Evolutionary conservation across 805 yeast genomes (phyloP).

Genomic region (Zygoascus ofunaensis): DNA sequence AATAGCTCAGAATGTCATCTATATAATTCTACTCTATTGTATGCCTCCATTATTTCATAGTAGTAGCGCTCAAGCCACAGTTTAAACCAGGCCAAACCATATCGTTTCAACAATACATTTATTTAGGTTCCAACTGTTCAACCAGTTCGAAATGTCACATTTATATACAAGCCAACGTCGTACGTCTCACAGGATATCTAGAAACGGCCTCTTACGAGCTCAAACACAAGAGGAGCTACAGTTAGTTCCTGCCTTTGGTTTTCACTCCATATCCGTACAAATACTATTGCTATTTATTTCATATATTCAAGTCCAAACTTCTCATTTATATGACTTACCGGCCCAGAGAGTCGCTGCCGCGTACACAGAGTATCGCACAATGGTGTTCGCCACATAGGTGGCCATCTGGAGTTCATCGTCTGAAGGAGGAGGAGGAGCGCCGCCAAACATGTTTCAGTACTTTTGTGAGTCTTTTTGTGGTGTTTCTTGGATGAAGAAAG

Average conservation of each 20-base stretch:
- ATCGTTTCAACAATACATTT: no score
- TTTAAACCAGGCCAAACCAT: no score
- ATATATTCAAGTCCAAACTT: no score
- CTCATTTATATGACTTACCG: constrained; percentile 23
- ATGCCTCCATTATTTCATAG: no score
- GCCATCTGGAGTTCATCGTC: constrained; percentile 30
- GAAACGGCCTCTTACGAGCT: constrained; percentile 31
- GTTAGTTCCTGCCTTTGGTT: background rate
- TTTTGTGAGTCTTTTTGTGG: background rate
- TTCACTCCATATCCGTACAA: background rate
- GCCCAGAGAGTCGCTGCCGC: constrained; percentile 33
- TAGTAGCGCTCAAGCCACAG: no score
- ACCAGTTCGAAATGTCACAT: no score
- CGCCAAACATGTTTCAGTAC: constrained; percentile 30
- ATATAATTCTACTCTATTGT: no score
- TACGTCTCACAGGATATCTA: no score
- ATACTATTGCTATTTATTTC: no score
- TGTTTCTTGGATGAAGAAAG: background rate
- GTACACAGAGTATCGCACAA: constrained; percentile 25
- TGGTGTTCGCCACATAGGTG: constrained; percentile 24
- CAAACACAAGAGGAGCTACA: constrained; percentile 31
- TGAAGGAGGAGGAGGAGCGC: constrained; percentile 31
- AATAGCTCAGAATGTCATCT: no score
- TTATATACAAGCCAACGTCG: no score
- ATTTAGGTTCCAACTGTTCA: no score